Base-by-base conservation (phyloP, 1,139 yeast genomes). In the Debaryomycetaceae sp. region DNA sequence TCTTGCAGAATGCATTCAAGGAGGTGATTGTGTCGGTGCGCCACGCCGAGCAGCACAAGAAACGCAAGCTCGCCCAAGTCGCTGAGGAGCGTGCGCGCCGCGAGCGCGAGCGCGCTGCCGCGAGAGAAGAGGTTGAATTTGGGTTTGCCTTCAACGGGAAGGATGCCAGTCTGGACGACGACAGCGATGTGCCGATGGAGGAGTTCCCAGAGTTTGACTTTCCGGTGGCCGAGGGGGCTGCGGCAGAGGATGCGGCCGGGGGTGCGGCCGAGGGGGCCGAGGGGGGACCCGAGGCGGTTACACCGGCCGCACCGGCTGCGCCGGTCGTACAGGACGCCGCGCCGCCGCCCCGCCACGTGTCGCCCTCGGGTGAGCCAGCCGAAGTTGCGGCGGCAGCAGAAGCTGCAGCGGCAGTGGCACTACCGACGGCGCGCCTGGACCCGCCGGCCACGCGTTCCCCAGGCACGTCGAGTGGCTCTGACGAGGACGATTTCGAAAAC, bases 21-120 rank as follows among this genome's bases (percentile, higher is more conserved):
- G 40, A 51, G 8, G 68, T 65, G 2, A 47, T 64, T 4, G 44
- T 41, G n/a, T 51, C 66, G 2, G 53, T 74, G 6, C 48, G 65
- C 26, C 30, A 32, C 4, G 70, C 71, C 4, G 65, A 61, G 29
- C 45, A 48, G 40, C 42, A 42, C 30, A 58, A 51, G 36, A 39
- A 49, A 16, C 40, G 41, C 25, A 45, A 43, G 28, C 39, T 58
- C 4, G 52, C 46, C 21, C 41, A 43, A 24, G 35, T 57, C 2
- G 23, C 49, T 14, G 45, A 42, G 15, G 58, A 53, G 23, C 48
- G 46, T 31, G 53, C 49, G 2, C 34, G 38, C 17, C 42, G 44
- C 33, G 53, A 46, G 29, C 37, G 36, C 29, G 48, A 44, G 19
- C 36, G 41, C 21, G 46, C 46, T 34, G 38, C 40, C 30, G 46